Conservation (phyloP, 352 stramenopile genomes). For the Phytophthora constricta region DNA sequence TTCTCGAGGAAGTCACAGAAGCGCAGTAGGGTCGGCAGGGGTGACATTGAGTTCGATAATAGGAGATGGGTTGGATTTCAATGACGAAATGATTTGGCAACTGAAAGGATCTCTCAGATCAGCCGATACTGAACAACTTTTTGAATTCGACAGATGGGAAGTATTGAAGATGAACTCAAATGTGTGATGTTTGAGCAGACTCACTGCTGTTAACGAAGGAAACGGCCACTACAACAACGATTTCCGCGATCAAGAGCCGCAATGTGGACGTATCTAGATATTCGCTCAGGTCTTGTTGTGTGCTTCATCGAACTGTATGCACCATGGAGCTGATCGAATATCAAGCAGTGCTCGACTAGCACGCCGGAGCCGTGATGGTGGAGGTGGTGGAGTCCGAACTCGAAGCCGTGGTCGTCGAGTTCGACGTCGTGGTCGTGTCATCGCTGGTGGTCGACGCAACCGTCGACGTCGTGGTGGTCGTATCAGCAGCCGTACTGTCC, state of each 20-base stretch:
- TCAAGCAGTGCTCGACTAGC: too few species aligned
- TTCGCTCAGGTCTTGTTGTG: background rate
- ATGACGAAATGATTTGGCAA: background rate
- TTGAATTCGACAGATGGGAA: too few species aligned
- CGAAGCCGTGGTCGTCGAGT: background rate
- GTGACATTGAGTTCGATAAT: constrained; percentile 7
- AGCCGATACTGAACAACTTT: too few species aligned
- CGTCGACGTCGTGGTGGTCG: background rate
- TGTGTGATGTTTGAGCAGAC: too few species aligned
- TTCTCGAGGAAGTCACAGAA: constrained; percentile 51
- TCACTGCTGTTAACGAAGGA: too few species aligned
- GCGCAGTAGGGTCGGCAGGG: constrained; percentile 14
- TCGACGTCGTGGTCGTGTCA: constrained; percentile 1
- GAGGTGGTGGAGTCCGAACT: constrained; percentile 1
- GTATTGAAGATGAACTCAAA: too few species aligned
- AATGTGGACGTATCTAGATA: too few species aligned
- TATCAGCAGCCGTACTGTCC: background rate
- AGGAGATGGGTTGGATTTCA: background rate
- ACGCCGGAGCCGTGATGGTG: background rate
- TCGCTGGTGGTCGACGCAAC: background rate
- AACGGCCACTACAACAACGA: too few species aligned
- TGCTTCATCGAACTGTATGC: too few species aligned
- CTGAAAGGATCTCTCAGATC: too few species aligned
- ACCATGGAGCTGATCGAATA: background rate
- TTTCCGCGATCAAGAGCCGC: too few species aligned